phyloP scores from a whole-genome alignment of 192 early-diverging fungal genomes.

The Mortierella antarctica region DNA sequence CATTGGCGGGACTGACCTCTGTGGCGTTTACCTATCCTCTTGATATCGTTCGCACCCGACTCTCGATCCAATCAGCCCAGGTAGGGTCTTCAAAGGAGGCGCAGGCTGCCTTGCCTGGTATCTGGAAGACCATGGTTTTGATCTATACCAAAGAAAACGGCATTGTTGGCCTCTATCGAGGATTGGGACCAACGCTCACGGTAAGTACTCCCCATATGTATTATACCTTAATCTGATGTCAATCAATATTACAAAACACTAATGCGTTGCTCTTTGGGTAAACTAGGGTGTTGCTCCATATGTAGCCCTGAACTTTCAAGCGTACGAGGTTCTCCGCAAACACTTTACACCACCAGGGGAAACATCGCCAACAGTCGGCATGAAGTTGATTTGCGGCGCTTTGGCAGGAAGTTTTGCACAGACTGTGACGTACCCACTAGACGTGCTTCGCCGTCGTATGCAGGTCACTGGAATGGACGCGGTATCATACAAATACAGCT shows the following conservation, averaged over 20 bases:
- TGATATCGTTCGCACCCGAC: conserved; percentile 82
- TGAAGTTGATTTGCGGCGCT: conserved; percentile 79
- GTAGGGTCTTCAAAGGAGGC: conserved; percentile 58
- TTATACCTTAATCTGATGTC: neutral
- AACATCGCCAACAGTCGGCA: conserved; percentile 65
- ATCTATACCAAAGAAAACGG: conserved; percentile 82
- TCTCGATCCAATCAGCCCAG: conserved; percentile 78
- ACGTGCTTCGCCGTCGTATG: conserved; percentile 82
- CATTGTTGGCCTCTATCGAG: conserved; percentile 76
- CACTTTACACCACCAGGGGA: conserved; percentile 73
- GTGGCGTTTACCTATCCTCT: conserved; percentile 84
- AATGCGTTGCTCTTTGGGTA: neutral
- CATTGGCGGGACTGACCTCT: conserved; percentile 79
- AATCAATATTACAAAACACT: neutral
- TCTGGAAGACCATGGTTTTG: conserved; percentile 67
- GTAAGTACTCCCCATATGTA: conserved; percentile 27
- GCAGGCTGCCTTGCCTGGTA: conserved; percentile 73
- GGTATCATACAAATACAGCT: conserved; percentile 76
- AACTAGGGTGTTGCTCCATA: conserved; percentile 80
- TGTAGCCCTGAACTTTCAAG: conserved; percentile 85
- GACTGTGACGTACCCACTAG: conserved; percentile 84
- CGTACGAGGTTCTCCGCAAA: conserved; percentile 80
- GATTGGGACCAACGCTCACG: conserved; percentile 76
- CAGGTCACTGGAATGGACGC: conserved; percentile 80
- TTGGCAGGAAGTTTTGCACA: conserved; percentile 84